Conservation (phyloP, 179 eudicot species). For the Beta corolliflora region DNA sequence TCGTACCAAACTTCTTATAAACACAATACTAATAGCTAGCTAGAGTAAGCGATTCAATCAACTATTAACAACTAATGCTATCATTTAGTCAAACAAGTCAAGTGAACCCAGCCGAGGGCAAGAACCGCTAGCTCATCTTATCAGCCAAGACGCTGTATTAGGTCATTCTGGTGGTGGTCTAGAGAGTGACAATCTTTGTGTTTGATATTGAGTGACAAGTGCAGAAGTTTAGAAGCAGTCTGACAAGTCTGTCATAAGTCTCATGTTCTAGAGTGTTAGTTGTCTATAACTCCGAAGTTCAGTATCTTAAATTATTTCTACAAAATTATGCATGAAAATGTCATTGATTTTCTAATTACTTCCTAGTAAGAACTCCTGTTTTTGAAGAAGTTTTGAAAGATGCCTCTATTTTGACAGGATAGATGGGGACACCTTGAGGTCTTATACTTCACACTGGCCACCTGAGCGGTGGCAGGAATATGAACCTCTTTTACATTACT, state of each 20-base stretch:
- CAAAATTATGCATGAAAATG: not conserved
- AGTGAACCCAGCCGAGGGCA: not conserved
- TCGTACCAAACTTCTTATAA: not conserved
- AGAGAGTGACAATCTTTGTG: not conserved
- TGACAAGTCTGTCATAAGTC: not conserved
- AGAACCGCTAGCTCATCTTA: not conserved
- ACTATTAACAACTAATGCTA: not conserved
- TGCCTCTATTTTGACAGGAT: constrained; percentile 60
- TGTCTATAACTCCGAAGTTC: not conserved
- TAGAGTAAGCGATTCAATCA: not conserved
- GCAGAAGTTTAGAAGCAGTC: not conserved
- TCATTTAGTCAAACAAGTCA: not conserved
- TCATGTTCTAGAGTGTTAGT: not conserved
- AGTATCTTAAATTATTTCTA: not conserved
- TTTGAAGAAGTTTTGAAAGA: constrained; percentile 24
- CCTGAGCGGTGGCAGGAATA: constrained; percentile 92
- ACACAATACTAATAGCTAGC: not conserved
- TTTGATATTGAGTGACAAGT: not conserved
- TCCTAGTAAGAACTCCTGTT: not conserved
- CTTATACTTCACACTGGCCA: constrained; percentile 77
- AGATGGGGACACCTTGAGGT: constrained; percentile 66
- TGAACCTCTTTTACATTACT: constrained; percentile 76
- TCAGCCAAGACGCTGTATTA: not conserved
- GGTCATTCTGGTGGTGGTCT: not conserved
- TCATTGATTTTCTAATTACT: not conserved